These are phyloP conservation scores for Camellia japonica DNA, from an alignment of 148 eudicot species.

Conservation along the genomic window DNA sequence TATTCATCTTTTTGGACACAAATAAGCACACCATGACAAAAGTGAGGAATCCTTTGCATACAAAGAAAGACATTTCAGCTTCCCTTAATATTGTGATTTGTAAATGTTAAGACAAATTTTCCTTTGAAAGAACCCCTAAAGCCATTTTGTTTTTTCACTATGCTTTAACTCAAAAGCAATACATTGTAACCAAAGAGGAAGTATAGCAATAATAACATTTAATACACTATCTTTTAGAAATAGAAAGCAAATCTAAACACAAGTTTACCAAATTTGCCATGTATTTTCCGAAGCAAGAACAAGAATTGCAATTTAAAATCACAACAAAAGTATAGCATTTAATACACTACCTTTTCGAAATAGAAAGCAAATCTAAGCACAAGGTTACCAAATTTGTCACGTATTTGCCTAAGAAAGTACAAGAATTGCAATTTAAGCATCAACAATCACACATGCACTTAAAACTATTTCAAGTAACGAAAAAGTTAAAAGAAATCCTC, in stretches of 20 bases:
- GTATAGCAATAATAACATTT: neutral
- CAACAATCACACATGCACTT: neutral
- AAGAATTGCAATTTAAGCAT: neutral
- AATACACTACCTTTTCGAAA: no score
- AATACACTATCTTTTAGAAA: neutral
- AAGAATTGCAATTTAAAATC: no score
- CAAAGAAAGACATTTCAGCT: neutral
- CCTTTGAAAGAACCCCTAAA: neutral
- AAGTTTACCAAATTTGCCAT: no score
- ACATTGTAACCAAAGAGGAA: neutral
- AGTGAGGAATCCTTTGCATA: no score
- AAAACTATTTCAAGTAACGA: neutral
- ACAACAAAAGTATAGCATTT: neutral
- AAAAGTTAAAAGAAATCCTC: neutral
- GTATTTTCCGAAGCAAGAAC: neutral
- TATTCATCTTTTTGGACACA: no score
- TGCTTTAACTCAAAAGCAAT: neutral
- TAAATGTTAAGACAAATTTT: neutral
- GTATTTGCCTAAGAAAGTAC: neutral
- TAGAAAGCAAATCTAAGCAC: no score
- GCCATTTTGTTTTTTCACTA: neutral
- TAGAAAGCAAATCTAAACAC: slow-evolving; percentile 5
- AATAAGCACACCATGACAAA: no score
- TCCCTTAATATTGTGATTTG: neutral
- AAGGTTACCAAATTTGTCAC: no score